Evolutionary conservation across 768 basidiomycete species (phyloP).

Genomic region (Lactarius quietus): DNA sequence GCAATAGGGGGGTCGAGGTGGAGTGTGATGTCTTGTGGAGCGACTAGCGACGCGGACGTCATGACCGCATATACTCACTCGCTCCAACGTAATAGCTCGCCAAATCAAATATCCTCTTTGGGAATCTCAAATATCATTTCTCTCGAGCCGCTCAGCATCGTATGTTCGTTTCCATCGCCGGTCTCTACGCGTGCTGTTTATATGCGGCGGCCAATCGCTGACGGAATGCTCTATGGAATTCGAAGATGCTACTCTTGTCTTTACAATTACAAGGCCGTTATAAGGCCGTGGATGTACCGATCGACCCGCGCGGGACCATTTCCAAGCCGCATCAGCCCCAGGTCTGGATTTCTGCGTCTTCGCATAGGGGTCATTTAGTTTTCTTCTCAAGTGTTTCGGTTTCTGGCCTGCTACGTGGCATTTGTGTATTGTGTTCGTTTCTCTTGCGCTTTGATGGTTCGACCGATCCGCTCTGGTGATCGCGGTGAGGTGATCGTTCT

Average conservation of each 20-base stretch:
- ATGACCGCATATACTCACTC: slow-evolving; percentile 5
- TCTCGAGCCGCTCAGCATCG: not conserved
- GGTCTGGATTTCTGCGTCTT: too few relatives aligned
- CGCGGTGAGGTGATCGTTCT: too few relatives aligned
- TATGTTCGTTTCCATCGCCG: not conserved
- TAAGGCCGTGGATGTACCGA: too few relatives aligned
- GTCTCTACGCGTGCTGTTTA: not conserved
- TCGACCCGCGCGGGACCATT: too few relatives aligned
- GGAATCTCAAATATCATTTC: not conserved
- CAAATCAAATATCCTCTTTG: not conserved
- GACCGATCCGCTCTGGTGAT: too few relatives aligned
- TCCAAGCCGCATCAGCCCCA: too few relatives aligned
- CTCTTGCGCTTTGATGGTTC: too few relatives aligned
- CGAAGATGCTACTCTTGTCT: not conserved
- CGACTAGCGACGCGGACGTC: slow-evolving; percentile 6
- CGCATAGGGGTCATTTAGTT: too few relatives aligned
- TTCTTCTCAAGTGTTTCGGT: not conserved
- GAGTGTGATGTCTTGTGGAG: slow-evolving; percentile 4
- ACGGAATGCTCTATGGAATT: not conserved
- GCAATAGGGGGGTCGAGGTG: slow-evolving; percentile 11
- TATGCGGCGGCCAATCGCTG: not conserved
- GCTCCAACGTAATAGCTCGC: slow-evolving; percentile 9
- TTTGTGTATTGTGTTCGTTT: too few relatives aligned
- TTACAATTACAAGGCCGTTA: too few relatives aligned
- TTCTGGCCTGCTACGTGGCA: too few relatives aligned